phyloP scores from a whole-genome alignment of 768 basidiomycete species.

The Hygrophorus russula region DNA sequence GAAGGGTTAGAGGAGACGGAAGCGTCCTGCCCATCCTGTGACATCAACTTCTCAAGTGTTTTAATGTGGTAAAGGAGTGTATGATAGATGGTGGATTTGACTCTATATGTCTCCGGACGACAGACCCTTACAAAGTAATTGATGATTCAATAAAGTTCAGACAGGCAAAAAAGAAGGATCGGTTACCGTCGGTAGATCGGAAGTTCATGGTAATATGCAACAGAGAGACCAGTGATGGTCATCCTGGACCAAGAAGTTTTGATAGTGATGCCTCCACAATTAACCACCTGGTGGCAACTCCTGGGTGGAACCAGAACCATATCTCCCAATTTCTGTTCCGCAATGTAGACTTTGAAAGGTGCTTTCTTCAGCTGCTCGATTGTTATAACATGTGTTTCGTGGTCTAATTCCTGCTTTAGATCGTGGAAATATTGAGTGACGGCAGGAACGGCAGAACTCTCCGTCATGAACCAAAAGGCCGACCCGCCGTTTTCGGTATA shows the following conservation, averaged over 20 bases:
- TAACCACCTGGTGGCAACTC: conserved; percentile 79
- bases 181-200: conserved; percentile 67
- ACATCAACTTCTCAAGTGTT: conserved; percentile 12
- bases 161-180: neutral
- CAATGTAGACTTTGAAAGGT: conserved; percentile 58
- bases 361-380: conserved; percentile 53
- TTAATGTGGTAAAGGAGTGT: conserved; percentile 29
- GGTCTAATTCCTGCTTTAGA: conserved; percentile 52
- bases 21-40: conserved; percentile 1
- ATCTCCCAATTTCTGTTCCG: conserved; percentile 68
- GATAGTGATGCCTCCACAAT: conserved; percentile 68
- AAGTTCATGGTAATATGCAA: conserved; percentile 61
- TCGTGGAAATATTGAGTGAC: conserved; percentile 50
- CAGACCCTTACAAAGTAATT: conserved; percentile 48
- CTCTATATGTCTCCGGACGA: conserved; percentile 63
- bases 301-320: conserved; percentile 72
- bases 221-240: conserved; percentile 49
- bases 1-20: neutral
- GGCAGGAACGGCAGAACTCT: conserved; percentile 38
- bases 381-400: conserved; percentile 58
- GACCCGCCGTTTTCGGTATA: conserved; percentile 63
- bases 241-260: conserved; percentile 86
- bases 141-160: conserved; percentile 1
- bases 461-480: conserved; percentile 84
- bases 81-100: conserved; percentile 55